phyloP scores from a whole-genome alignment of 2,329 filamentous ascomycete genomes.

The Diaporthe aspalathi region DNA sequence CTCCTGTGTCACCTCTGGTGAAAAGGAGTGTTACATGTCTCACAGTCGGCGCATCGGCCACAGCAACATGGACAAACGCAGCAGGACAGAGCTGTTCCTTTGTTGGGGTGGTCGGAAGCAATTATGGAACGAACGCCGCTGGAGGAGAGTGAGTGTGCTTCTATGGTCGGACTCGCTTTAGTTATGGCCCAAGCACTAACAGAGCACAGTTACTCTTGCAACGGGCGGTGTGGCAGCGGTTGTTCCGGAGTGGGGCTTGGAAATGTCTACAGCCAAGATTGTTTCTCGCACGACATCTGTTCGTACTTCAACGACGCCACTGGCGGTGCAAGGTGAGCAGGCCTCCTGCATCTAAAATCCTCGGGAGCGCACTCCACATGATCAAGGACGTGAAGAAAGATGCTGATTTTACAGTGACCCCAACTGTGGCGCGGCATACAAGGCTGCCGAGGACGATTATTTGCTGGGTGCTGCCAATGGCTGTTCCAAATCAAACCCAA shows the following conservation, averaged over 20 bases:
- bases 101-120: slow-evolving; percentile 58
- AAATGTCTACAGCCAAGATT: slow-evolving; percentile 62
- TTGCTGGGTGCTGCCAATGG: slow-evolving; percentile 49
- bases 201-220: slow-evolving; percentile 57
- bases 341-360: not conserved
- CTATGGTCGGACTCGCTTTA: not conserved
- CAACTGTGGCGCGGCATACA: slow-evolving; percentile 59
- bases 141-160: slow-evolving; percentile 55
- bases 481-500: slow-evolving; percentile 52
- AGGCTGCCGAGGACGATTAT: slow-evolving; percentile 57
- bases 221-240: slow-evolving; percentile 60
- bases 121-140: slow-evolving; percentile 56
- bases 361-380: no score
- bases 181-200: not conserved
- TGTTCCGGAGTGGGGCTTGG: slow-evolving; percentile 57
- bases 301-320: slow-evolving; percentile 61
- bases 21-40: slow-evolving; percentile 53
- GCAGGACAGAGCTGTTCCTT: slow-evolving; percentile 56
- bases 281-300: slow-evolving; percentile 63
- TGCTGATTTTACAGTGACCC: slow-evolving; percentile 51
- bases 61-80: slow-evolving; percentile 58
- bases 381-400: not conserved
- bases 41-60: slow-evolving; percentile 53
- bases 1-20: slow-evolving; percentile 33
- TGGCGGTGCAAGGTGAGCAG: slow-evolving; percentile 56